Evolutionary conservation across 2,329 filamentous ascomycete genomes (phyloP), one percentile per base, ranked within the genome.

Genomic region (Colletotrichum simmondsii): DNA sequence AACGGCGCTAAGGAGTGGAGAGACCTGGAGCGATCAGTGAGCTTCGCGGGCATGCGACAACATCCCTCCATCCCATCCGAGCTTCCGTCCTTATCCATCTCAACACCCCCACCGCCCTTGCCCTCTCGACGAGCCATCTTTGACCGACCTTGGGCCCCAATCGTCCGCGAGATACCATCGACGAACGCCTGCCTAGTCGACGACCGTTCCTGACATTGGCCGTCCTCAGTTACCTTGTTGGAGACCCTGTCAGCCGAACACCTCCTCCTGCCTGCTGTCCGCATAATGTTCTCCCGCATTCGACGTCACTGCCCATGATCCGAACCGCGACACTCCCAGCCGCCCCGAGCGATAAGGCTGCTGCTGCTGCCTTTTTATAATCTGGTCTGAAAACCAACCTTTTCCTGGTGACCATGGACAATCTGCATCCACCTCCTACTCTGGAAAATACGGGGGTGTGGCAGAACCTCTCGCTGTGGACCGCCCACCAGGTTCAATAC

Each of bases 391-490:
- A 54, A 14, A 35, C 53, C 22, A 16, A 35, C 22, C 16, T 24
- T 22, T 52, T 49, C 10, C 52, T 37, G 37, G 65, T 67, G 35
- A 54, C 42, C 49, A 71, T 63, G 65, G 79, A 64, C 32, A 63
- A 37, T 57, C 30, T 37, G 32, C 37, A 56, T 19, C 62, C 58
- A 6, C 28, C 71, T 30, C n/a, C 30, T 26, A 28, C 57, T 30
- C 30, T 86, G 66, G 82, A 85, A 71, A 85, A 86, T 75, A 77
- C 82, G 46, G 85, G 81, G 74, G 77, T 80, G 42, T 90, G 88
- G 88, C 83, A 86, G 75, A 89, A 90, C 76, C 79, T 91, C 76
- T 87, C 88, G 24, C 80, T 83, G 68, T 91, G 90, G 89, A 87
- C 87, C 5, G 52, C 57, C 42, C 85, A 86, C 74, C 83, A 83